phyloP scores from a whole-genome alignment of 2,329 filamentous ascomycete species.

The Corniculantispora saksenae region DNA sequence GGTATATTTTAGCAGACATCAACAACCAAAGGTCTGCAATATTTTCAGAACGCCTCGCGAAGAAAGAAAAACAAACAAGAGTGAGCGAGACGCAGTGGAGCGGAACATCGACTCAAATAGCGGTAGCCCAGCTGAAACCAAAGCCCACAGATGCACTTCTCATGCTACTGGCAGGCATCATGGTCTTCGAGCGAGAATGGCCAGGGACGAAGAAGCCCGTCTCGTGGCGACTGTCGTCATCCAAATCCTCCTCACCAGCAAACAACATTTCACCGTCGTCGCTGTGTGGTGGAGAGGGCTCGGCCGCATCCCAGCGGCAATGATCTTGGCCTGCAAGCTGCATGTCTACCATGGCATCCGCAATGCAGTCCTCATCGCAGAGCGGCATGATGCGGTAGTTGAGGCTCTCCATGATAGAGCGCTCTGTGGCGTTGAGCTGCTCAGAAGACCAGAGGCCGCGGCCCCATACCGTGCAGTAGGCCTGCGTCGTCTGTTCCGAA shows the following conservation, averaged over 20 bases:
- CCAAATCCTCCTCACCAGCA: slow-evolving; percentile 22
- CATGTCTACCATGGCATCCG: slow-evolving; percentile 64
- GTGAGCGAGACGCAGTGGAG: too few relatives aligned
- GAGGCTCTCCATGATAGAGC: slow-evolving; percentile 64
- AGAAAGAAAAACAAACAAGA: not conserved
- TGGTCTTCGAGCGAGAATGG: slow-evolving; percentile 40
- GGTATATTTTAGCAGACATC: slow-evolving; percentile 13
- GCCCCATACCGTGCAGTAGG: slow-evolving; percentile 58
- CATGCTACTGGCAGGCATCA: slow-evolving; percentile 18
- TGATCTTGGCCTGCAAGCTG: slow-evolving; percentile 51
- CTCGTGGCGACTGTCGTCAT: slow-evolving; percentile 13
- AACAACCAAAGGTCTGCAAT: not conserved
- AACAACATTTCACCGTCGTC: slow-evolving; percentile 24
- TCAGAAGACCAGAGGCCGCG: slow-evolving; percentile 57
- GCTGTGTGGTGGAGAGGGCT: slow-evolving; percentile 34
- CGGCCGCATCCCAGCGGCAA: slow-evolving; percentile 27
- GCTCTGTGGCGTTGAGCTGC: slow-evolving; percentile 65
- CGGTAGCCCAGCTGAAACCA: slow-evolving; percentile 17
- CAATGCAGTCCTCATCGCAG: slow-evolving; percentile 56
- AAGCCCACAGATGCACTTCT: slow-evolving; percentile 1
- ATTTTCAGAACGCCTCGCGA: slow-evolving; percentile 3
- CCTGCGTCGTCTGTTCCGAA: slow-evolving; percentile 52
- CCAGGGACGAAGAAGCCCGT: slow-evolving; percentile 30
- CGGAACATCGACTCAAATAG: slow-evolving; percentile 3
- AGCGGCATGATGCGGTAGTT: slow-evolving; percentile 64